Evolutionary conservation across 495 filamentous ascomycete species (phyloP), one percentile per base, ranked within the genome.

Genomic region (Penicillium diatomitis): DNA sequence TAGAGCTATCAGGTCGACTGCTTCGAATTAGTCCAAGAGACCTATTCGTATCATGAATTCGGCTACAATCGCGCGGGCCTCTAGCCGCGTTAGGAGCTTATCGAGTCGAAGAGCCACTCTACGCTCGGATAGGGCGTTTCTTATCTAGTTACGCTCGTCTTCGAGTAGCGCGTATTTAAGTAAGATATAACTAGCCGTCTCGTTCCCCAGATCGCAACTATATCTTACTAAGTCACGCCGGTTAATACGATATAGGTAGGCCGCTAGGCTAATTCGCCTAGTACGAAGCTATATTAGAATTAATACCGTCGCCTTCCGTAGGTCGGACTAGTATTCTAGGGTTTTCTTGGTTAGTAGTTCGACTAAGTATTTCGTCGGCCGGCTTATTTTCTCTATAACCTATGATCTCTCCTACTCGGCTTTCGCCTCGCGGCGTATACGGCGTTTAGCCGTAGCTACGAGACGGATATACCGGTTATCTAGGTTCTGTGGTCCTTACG

Each of bases 281-380:
- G 38, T 40, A 2, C 5, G 3, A 20, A 67, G 48, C 45, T 67
- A 48, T 30, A 58, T 61, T 29, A 63, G 47, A 6, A 59, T 45
- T 0, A 60, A 63, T 20, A 52, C 56, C 27, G 63, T 59, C 36
- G 56, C 58, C 32, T 53, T 51, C 1, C 38, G 42, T 6, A 61
- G 30, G 8, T 35, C 47, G 8, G 32, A 41, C 40, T 36, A 52
- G 27, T 57, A 47, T 33, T 47, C 32, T 27, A 57, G 8, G 2
- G 41, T 12, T 32, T 44, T 44, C 9, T 44, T 44, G 11, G 40
- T 44, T 27, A 10, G 28, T 31, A 38, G 8, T 36, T 49, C 42
- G 29, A 54, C 42, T 10, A 61, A 20, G 4, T 44, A 12, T n/a
- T 31, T 52, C 4, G 51, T 61, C 3, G 46, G 51, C 8, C 41